Conservation (phyloP, 163 green algal species). For the Chlamydomonas reinhardtii region DNA sequence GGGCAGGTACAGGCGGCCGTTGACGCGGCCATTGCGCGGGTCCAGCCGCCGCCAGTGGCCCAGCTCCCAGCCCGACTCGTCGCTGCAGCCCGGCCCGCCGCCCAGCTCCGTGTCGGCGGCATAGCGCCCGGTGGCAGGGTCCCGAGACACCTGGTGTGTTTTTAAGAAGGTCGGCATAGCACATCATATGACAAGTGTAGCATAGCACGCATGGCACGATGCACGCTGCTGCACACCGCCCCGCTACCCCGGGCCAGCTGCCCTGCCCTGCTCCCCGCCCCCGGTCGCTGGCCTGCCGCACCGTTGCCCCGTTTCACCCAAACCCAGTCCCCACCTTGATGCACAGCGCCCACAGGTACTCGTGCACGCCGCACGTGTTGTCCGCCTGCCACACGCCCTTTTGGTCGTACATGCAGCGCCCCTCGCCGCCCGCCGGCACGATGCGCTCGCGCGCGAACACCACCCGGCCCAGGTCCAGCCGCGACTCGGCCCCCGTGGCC, state of each 20-base stretch:
- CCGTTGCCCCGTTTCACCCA: too few species aligned
- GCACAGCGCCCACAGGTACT: conserved; percentile 45
- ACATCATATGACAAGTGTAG: too few species aligned
- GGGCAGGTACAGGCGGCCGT: conserved; percentile 35
- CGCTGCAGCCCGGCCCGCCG: conserved; percentile 19
- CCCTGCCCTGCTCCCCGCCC: too few species aligned
- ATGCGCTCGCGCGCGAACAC: conserved; percentile 15
- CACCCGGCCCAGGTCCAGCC: conserved; percentile 2
- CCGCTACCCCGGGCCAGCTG: too few species aligned
- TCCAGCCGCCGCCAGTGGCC: conserved; percentile 38
- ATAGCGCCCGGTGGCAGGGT: background rate
- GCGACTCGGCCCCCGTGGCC: background rate
- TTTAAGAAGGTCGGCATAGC: too few species aligned
- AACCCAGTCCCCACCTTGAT: too few species aligned
- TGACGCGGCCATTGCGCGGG: background rate
- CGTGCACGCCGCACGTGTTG: conserved; percentile 34
- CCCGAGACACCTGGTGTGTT: conserved; percentile 24
- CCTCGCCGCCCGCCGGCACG: conserved; percentile 36
- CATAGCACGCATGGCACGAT: too few species aligned
- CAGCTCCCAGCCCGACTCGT: conserved; percentile 21
- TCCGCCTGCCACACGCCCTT: conserved; percentile 38
- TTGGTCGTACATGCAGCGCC: conserved; percentile 39
- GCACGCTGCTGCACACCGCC: too few species aligned
- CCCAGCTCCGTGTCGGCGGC: background rate
- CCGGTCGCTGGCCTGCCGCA: too few species aligned